Evolutionary conservation across 2,329 filamentous ascomycete species (phyloP).

Genomic region (Cercospora janseana): DNA sequence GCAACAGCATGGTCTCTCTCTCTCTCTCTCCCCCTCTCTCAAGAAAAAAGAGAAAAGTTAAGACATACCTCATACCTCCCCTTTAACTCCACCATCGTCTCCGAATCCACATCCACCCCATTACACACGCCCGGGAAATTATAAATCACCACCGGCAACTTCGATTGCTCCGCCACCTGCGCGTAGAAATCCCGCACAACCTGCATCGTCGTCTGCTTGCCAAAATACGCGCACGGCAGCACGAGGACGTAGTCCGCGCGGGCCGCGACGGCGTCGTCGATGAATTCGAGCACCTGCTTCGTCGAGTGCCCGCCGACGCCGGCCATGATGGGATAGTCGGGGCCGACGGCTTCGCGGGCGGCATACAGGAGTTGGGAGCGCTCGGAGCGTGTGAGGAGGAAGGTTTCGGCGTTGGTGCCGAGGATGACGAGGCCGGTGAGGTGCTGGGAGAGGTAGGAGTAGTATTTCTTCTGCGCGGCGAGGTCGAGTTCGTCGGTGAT

Average conservation of each 20-base stretch:
- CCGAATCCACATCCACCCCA: conserved; percentile 66
- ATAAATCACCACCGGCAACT: conserved; percentile 59
- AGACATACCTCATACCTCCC: conserved; percentile 42
- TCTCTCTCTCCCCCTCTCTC: too few species aligned
- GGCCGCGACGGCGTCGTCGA: conserved; percentile 43
- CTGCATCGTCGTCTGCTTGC: conserved; percentile 42
- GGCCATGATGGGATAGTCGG: conserved; percentile 46
- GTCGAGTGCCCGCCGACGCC: conserved; percentile 47
- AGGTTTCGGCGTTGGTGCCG: conserved; percentile 50
- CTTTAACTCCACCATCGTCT: conserved; percentile 59
- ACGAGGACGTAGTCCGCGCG: conserved; percentile 47
- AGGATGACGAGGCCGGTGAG: conserved; percentile 48
- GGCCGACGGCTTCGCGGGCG: conserved; percentile 45
- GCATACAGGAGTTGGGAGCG: conserved; percentile 41
- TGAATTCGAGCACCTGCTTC: conserved; percentile 45
- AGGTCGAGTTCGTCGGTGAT: conserved; percentile 43
- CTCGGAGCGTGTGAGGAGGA: conserved; percentile 47
- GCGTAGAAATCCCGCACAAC: conserved; percentile 46
- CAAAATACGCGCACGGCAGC: conserved; percentile 47
- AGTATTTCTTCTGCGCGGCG: conserved; percentile 45
- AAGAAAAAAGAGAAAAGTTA: neutral
- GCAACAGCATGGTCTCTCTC: too few species aligned
- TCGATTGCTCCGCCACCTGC: conserved; percentile 54
- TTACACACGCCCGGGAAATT: conserved; percentile 69
- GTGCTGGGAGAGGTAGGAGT: conserved; percentile 44